Evolutionary conservation across 331 rosid species (phyloP).

Genomic region (Prunus yedoensis): DNA sequence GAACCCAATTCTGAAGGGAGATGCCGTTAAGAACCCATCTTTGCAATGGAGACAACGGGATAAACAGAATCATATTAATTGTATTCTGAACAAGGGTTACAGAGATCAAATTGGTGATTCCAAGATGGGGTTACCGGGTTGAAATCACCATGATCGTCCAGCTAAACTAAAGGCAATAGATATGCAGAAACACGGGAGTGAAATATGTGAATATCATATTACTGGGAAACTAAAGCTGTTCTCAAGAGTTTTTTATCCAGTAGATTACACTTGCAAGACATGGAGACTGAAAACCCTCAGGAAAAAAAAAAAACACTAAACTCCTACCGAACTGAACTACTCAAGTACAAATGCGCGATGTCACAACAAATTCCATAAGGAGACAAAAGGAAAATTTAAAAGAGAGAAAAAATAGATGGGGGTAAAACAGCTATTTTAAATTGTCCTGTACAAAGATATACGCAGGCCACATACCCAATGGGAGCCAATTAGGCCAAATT

Average conservation of each 20-base stretch:
- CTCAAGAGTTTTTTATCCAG: constrained; percentile 35
- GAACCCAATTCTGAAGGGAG: too few species aligned
- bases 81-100: too few species aligned
- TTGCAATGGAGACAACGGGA: too few species aligned
- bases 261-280: constrained; percentile 71
- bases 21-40: too few species aligned
- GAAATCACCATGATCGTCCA: too few species aligned
- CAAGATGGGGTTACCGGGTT: too few species aligned
- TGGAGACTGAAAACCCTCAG: constrained; percentile 25
- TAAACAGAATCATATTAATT: too few species aligned
- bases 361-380: constrained; percentile 46
- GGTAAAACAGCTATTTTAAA: constrained; percentile 31
- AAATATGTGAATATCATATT: constrained; percentile 24
- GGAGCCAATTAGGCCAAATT: constrained; percentile 45
- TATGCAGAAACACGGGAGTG: neutral
- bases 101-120: too few species aligned
- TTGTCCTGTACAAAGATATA: constrained; percentile 72
- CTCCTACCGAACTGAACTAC: constrained; percentile 41
- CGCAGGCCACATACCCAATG: constrained; percentile 38
- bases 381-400: constrained; percentile 7
- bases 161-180: too few species aligned
- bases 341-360: constrained; percentile 30
- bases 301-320: constrained; percentile 16
- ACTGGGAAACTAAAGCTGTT: constrained; percentile 30
- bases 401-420: neutral